Percentiles rank a stretch among this genome's conserved stretches.
Evolutionary conservation across 305 asterid species (phyloP).

Genomic region (Plantago lanceolata): DNA sequence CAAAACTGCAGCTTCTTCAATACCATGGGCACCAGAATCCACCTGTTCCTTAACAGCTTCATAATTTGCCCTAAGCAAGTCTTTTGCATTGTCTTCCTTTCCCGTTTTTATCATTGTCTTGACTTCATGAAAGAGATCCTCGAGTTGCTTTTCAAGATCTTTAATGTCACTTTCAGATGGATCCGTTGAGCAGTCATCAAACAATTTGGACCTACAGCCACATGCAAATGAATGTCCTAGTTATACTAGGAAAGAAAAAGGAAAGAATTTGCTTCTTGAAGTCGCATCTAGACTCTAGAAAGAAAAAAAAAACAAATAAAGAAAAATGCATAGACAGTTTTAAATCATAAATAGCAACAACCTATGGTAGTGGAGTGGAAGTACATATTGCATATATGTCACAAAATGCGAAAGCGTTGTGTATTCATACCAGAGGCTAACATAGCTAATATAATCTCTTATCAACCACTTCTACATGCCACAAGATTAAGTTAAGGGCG

Average conservation of each 20-base stretch:
- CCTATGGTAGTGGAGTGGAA: no score
- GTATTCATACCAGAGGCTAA: not conserved
- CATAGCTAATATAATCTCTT: conserved; percentile 9
- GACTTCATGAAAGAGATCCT: conserved; percentile 61
- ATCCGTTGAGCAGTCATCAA: conserved; percentile 27
- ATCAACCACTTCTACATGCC: not conserved
- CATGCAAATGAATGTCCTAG: conserved; percentile 10
- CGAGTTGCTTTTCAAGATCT: conserved; percentile 63
- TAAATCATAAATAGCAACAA: not conserved
- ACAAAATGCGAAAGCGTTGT: not conserved
- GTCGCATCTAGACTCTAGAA: not conserved
- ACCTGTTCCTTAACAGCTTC: conserved; percentile 64
- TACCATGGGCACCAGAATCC: conserved; percentile 55
- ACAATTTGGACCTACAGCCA: conserved; percentile 23
- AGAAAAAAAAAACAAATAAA: not conserved
- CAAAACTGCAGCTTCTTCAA: conserved; percentile 82
- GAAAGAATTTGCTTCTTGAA: not conserved
- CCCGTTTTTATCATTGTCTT: conserved; percentile 57
- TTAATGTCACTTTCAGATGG: conserved; percentile 27
- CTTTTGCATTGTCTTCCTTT: conserved; percentile 59
- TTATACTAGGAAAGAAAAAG: conserved; percentile 11
- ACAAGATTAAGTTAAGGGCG: conserved; percentile 3
- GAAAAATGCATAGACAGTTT: not conserved
- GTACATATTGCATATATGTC: not conserved
- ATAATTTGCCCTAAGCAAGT: conserved; percentile 77